phyloP scores from a whole-genome alignment of 2,329 filamentous ascomycete genomes.

The Sphaerulina vaccinii region DNA sequence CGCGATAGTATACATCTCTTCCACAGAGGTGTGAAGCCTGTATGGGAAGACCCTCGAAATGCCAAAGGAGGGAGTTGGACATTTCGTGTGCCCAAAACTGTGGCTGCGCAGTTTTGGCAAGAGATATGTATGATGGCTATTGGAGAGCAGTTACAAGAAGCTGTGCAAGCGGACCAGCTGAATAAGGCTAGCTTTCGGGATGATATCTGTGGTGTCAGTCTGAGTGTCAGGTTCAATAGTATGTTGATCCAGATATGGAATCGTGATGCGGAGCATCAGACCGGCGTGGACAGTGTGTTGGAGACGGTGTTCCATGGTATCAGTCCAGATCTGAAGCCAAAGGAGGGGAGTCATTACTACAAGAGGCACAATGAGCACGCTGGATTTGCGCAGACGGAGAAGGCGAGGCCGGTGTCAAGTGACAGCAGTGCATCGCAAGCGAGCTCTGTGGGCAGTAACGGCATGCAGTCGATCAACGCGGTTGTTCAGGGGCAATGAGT shows the following conservation, averaged over 20 bases:
- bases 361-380: constrained; percentile 89
- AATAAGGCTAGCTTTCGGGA: constrained; percentile 63
- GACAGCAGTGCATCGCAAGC: not conserved
- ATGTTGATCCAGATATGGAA: constrained; percentile 92
- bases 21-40: constrained; percentile 76
- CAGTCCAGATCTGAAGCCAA: constrained; percentile 69
- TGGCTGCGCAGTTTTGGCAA: constrained; percentile 73
- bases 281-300: constrained; percentile 73
- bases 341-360: constrained; percentile 62
- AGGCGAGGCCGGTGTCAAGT: not conserved
- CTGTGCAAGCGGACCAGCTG: constrained; percentile 55
- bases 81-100: constrained; percentile 79
- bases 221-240: constrained; percentile 84
- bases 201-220: constrained; percentile 80
- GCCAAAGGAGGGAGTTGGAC: constrained; percentile 85
- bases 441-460: not conserved
- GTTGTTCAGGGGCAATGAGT: not conserved
- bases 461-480: not conserved
- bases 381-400: constrained; percentile 50
- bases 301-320: constrained; percentile 71
- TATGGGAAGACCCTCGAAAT: constrained; percentile 87
- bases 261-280: constrained; percentile 76
- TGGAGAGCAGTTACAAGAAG: constrained; percentile 74
- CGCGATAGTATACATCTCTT: constrained; percentile 71
- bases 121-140: constrained; percentile 78